phyloP scores from a whole-genome alignment of 2,329 filamentous ascomycete species.

The Pseudogymnoascus sp. region DNA sequence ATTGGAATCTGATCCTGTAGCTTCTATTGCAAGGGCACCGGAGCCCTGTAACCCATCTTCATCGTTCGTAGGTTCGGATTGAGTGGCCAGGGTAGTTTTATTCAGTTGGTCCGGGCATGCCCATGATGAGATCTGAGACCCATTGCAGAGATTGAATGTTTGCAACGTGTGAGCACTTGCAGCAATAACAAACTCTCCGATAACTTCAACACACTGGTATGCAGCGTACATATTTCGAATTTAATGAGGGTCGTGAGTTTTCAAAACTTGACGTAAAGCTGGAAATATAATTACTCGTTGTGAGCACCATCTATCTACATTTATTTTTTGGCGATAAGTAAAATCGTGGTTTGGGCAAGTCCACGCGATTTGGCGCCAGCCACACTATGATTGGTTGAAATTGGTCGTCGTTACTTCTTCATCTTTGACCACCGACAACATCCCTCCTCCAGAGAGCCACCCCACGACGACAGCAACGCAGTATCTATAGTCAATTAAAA shows the following conservation, averaged over 20 bases:
- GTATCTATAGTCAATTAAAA: neutral
- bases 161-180: slow-evolving; percentile 66
- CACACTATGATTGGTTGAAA: neutral
- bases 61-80: slow-evolving; percentile 10
- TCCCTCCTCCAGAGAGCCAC: neutral
- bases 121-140: slow-evolving; percentile 43
- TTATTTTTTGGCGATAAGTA: neutral
- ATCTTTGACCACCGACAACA: neutral
- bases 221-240: slow-evolving; percentile 40
- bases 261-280: neutral
- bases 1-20: neutral
- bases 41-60: slow-evolving; percentile 11
- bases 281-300: neutral
- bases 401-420: neutral
- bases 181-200: slow-evolving; percentile 56
- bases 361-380: neutral
- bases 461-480: neutral
- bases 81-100: neutral
- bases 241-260: neutral
- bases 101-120: slow-evolving; percentile 19
- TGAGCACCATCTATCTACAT: neutral
- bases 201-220: slow-evolving; percentile 53
- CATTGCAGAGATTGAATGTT: slow-evolving; percentile 51
- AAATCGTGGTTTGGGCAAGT: slow-evolving; percentile 7
- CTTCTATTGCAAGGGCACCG: slow-evolving; percentile 11